These are phyloP conservation scores for Paraurostyla sp. DNA, from an alignment of 73 alveolate species.

Conservation along the genomic window DNA sequence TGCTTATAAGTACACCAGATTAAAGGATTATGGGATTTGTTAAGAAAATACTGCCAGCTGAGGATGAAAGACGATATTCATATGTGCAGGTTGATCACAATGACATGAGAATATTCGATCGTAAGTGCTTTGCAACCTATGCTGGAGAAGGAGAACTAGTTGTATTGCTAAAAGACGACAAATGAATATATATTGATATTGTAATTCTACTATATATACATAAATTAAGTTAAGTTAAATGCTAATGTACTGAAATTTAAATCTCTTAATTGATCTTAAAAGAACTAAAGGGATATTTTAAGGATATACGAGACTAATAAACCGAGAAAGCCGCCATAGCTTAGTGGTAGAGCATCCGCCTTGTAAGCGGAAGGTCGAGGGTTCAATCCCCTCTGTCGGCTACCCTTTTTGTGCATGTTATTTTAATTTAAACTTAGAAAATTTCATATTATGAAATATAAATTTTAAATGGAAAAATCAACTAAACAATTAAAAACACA, in stretches of 20 bases:
- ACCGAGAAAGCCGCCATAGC: slow-evolving; percentile 93
- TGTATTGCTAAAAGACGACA: slow-evolving; percentile 29
- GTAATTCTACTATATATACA: background rate
- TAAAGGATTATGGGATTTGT: slow-evolving; percentile 31
- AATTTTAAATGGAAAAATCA: background rate
- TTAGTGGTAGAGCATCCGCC: slow-evolving; percentile 99
- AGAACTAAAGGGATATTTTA: slow-evolving; percentile 30
- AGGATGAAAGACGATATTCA: slow-evolving; percentile 25
- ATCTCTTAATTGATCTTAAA: too few species aligned
- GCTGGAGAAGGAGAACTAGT: slow-evolving; percentile 51
- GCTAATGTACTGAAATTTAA: background rate
- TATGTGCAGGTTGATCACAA: slow-evolving; percentile 27
- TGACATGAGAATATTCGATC: slow-evolving; percentile 43
- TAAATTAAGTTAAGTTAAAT: background rate
- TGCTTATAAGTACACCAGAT: slow-evolving; percentile 50
- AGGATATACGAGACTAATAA: background rate
- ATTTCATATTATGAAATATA: background rate
- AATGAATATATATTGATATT: background rate
- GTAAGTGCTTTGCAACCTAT: slow-evolving; percentile 37
- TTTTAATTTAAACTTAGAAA: background rate
- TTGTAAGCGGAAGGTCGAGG: slow-evolving; percentile 98
- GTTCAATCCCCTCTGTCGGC: slow-evolving; percentile 99
- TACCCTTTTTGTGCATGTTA: slow-evolving; percentile 68
- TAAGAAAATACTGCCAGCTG: background rate
- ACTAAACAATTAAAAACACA: background rate